Conservation (phyloP, 73 alveolate genomes). For the Tetrahymena borealis region DNA sequence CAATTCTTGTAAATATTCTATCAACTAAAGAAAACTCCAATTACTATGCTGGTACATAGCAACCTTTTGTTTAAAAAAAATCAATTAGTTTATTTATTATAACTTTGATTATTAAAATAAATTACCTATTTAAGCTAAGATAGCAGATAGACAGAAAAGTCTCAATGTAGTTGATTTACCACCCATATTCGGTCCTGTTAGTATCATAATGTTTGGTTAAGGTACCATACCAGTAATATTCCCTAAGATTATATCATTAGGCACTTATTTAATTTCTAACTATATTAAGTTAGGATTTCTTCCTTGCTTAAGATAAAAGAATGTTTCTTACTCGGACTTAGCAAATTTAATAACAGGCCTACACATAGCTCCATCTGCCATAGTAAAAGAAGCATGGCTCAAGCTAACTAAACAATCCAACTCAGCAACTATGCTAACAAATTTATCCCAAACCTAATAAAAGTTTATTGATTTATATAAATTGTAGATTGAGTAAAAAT, state of each 20-base stretch:
- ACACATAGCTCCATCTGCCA: constrained; percentile 30
- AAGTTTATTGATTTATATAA: no score
- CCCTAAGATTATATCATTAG: constrained; percentile 20
- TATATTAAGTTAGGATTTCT: constrained; percentile 22
- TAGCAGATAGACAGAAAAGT: constrained; percentile 70
- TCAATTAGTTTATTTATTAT: not conserved
- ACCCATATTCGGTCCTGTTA: constrained; percentile 97
- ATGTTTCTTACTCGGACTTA: not conserved
- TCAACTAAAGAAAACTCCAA: constrained; percentile 74
- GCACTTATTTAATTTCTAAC: constrained; percentile 1
- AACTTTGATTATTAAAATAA: not conserved
- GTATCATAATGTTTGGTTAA: constrained; percentile 6
- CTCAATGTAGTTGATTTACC: constrained; percentile 92
- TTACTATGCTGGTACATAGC: constrained; percentile 82
- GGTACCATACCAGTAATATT: not conserved
- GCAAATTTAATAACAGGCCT: constrained; percentile 42
- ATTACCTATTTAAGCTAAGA: constrained; percentile 67
- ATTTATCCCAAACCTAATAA: constrained; percentile 44
- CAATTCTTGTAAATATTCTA: constrained; percentile 87
- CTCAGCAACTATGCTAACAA: constrained; percentile 49
- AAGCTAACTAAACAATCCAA: constrained; percentile 55
- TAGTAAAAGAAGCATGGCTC: not conserved
- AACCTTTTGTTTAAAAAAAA: constrained; percentile 49
- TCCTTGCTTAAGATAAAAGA: constrained; percentile 20
- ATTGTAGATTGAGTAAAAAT: not conserved